A percentile compares a stretch with the other conserved stretches of the same genome.
Conservation (phyloP, 2,329 filamentous ascomycete genomes). For the Acrocalymma vagum region DNA sequence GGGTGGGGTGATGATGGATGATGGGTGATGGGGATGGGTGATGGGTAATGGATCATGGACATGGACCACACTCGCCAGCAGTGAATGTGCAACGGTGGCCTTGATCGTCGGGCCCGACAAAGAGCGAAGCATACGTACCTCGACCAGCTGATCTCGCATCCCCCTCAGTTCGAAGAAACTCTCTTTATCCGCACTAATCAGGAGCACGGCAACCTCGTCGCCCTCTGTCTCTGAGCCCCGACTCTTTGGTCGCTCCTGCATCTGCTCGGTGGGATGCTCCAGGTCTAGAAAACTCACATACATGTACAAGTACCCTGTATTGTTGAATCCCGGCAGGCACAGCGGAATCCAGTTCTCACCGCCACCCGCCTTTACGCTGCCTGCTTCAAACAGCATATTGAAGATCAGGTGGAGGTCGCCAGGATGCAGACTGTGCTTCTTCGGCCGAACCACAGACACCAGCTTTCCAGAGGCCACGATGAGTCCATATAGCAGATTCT, state of each 20-base stretch:
- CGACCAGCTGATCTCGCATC: slow-evolving; percentile 69
- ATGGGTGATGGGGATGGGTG: too few species aligned
- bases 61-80: too few species aligned
- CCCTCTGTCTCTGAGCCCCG: slow-evolving; percentile 60
- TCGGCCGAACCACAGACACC: slow-evolving; percentile 92
- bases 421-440: slow-evolving; percentile 93
- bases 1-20: too few species aligned
- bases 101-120: too few species aligned
- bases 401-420: slow-evolving; percentile 96
- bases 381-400: slow-evolving; percentile 98
- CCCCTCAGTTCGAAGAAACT: slow-evolving; percentile 89
- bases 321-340: slow-evolving; percentile 96
- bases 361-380: slow-evolving; percentile 87
- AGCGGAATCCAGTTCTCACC: slow-evolving; percentile 98
- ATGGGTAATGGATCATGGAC: too few species aligned
- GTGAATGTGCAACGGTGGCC: too few species aligned
- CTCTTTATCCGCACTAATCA: slow-evolving; percentile 93
- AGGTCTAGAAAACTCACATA: slow-evolving; percentile 94
- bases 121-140: slow-evolving; percentile 59
- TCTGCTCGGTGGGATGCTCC: slow-evolving; percentile 54
- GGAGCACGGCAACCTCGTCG: slow-evolving; percentile 86
- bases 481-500: slow-evolving; percentile 87
- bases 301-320: slow-evolving; percentile 96
- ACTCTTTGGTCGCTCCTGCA: slow-evolving; percentile 48
- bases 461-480: slow-evolving; percentile 92